Conservation (phyloP, 495 filamentous ascomycete genomes). For the Aspergillus kassunensis region DNA sequence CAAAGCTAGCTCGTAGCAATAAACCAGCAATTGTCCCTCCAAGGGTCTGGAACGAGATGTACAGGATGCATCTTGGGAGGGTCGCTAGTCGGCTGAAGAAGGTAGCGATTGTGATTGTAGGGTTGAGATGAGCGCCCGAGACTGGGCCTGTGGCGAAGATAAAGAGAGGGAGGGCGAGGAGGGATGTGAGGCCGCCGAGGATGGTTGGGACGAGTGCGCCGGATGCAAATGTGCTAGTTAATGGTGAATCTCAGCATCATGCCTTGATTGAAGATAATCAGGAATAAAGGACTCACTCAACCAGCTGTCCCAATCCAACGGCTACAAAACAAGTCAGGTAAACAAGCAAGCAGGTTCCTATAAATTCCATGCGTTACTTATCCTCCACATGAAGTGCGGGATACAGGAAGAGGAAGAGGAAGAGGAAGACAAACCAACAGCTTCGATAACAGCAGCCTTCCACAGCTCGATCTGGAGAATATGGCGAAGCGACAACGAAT, state of each 20-base stretch:
- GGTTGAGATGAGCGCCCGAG: conserved; percentile 51
- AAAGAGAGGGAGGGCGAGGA: conserved; percentile 44
- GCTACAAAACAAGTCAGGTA: conserved; percentile 27
- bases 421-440: conserved; percentile 20
- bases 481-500: conserved; percentile 34
- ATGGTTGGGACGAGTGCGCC: conserved; percentile 20
- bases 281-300: too few relatives aligned
- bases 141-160: conserved; percentile 49
- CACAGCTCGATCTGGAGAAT: conserved; percentile 40
- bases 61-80: conserved; percentile 42
- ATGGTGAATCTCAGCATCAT: too few relatives aligned
- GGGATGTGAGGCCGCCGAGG: conserved; percentile 41
- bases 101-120: conserved; percentile 49
- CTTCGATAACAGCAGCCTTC: conserved; percentile 43
- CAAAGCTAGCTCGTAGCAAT: conserved; percentile 21
- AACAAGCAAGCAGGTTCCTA: conserved; percentile 15
- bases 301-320: conserved; percentile 10
- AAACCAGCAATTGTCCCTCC: conserved; percentile 46
- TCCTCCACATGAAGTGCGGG: too few relatives aligned
- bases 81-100: conserved; percentile 47
- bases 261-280: too few relatives aligned
- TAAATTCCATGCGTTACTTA: background rate
- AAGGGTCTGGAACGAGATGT: conserved; percentile 39
- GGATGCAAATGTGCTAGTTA: conserved; percentile 2
- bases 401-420: background rate